phyloP scores from a whole-genome alignment of 2,329 filamentous ascomycete species.

The Amauroascus verrucosus region DNA sequence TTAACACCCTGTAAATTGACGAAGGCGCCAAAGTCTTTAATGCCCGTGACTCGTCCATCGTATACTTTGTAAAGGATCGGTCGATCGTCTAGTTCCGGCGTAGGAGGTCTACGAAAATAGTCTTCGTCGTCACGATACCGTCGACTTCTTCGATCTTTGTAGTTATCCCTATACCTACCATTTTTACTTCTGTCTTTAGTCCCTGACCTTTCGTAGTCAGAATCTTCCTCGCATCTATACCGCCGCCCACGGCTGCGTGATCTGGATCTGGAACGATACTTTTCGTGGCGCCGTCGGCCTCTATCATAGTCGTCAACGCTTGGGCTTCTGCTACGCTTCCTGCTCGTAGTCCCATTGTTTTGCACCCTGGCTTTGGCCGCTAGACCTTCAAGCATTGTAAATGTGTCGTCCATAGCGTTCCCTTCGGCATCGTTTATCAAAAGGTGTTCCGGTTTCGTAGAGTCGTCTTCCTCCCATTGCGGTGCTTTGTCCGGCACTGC shows the following conservation, averaged over 20 bases:
- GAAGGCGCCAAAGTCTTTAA: conserved; percentile 94
- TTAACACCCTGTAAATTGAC: conserved; percentile 80
- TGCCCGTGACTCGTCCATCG: conserved; percentile 74
- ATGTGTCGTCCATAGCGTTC: conserved; percentile 80
- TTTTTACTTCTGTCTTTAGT: conserved; percentile 45
- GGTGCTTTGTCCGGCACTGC: conserved; percentile 69
- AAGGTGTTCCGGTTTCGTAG: conserved; percentile 25
- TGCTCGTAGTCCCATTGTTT: conserved; percentile 29
- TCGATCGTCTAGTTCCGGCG: conserved; percentile 66
- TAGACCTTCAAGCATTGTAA: conserved; percentile 79
- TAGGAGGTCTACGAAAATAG: conserved; percentile 55
- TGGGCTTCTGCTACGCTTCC: conserved; percentile 47
- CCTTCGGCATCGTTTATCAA: conserved; percentile 35
- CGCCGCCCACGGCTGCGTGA: conserved; percentile 37
- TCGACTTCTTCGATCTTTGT: conserved; percentile 35
- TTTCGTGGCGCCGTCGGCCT: conserved; percentile 20
- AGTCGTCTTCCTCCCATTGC: conserved; percentile 43
- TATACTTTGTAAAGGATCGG: conserved; percentile 82
- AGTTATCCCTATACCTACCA: conserved; percentile 36
- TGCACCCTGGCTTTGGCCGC: conserved; percentile 52
- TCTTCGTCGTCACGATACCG: conserved; percentile 42
- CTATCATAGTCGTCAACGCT: conserved; percentile 41
- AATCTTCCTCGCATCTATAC: conserved; percentile 38
- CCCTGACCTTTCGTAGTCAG: conserved; percentile 36
- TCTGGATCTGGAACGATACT: conserved; percentile 42